These are phyloP conservation scores for Tylopilus rubrobrunneus DNA, from an alignment of 768 basidiomycete species.

Conservation along the genomic window DNA sequence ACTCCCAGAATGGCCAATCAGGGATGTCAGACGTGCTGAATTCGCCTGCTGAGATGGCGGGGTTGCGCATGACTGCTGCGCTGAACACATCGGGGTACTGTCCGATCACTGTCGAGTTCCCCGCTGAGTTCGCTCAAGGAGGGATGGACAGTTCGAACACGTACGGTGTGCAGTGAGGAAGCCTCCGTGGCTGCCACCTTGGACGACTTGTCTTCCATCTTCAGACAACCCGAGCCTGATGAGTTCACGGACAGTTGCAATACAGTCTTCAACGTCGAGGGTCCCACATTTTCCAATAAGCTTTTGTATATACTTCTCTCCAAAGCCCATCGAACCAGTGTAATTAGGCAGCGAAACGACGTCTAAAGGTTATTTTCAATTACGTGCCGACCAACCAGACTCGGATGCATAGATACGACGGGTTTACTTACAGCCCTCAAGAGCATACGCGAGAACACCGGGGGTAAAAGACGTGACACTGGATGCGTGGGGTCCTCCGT, in stretches of 20 bases:
- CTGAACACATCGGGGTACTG: slow-evolving; percentile 58
- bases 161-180: slow-evolving; percentile 57
- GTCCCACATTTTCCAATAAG: slow-evolving; percentile 58
- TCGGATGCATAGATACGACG: no score
- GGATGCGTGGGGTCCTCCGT: slow-evolving; percentile 61
- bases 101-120: slow-evolving; percentile 47
- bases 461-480: slow-evolving; percentile 47
- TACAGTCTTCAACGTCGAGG: slow-evolving; percentile 64
- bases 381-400: neutral
- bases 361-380: slow-evolving; percentile 33
- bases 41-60: slow-evolving; percentile 61
- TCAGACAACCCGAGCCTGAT: slow-evolving; percentile 46
- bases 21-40: slow-evolving; percentile 59
- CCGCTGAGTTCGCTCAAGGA: neutral
- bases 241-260: slow-evolving; percentile 50
- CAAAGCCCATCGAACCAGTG: slow-evolving; percentile 64
- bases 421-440: slow-evolving; percentile 63
- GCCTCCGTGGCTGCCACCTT: slow-evolving; percentile 71
- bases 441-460: slow-evolving; percentile 39
- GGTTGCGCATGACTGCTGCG: slow-evolving; percentile 63
- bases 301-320: slow-evolving; percentile 52
- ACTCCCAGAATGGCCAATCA: slow-evolving; percentile 57
- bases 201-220: slow-evolving; percentile 49
- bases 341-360: slow-evolving; percentile 63
- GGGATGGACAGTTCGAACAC: slow-evolving; percentile 19